These are phyloP conservation scores for Tolypocladium cylindrosporum DNA, from an alignment of 2,329 filamentous ascomycete genomes.

Conservation along the genomic window DNA sequence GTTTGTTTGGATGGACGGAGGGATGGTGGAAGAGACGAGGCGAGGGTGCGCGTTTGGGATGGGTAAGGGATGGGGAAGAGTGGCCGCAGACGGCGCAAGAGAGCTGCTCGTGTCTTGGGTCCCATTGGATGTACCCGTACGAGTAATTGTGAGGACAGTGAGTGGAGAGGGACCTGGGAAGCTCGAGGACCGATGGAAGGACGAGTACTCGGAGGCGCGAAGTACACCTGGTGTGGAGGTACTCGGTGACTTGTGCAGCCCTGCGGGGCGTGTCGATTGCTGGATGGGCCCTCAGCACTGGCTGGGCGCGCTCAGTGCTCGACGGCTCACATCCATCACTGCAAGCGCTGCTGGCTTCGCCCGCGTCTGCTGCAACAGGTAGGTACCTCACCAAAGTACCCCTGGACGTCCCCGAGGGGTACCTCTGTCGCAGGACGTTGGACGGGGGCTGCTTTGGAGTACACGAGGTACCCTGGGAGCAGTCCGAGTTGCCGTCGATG, in stretches of 20 bases:
- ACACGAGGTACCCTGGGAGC: background rate
- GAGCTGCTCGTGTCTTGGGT: background rate
- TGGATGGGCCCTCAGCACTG: background rate
- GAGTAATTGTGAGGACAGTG: conserved; percentile 1
- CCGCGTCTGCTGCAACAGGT: background rate
- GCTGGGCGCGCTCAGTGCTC: background rate
- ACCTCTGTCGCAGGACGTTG: too few species aligned
- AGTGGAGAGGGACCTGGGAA: background rate
- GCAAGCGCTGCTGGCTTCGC: background rate
- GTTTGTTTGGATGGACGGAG: background rate
- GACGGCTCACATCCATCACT: background rate
- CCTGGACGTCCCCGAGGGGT: too few species aligned
- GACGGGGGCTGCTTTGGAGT: too few species aligned
- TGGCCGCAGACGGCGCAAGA: background rate
- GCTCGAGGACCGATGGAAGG: background rate
- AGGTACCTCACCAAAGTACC: too few species aligned
- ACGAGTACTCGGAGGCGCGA: background rate
- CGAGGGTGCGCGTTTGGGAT: background rate
- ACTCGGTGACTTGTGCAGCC: background rate
- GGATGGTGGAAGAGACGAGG: background rate
- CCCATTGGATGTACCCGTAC: background rate
- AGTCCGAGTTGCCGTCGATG: background rate
- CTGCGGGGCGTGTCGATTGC: background rate
- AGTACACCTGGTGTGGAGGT: background rate
- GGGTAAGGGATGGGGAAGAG: conserved; percentile 1